Base-by-base conservation (phyloP, 2,329 filamentous ascomycete species). In the Mycocentrospora acerina region DNA sequence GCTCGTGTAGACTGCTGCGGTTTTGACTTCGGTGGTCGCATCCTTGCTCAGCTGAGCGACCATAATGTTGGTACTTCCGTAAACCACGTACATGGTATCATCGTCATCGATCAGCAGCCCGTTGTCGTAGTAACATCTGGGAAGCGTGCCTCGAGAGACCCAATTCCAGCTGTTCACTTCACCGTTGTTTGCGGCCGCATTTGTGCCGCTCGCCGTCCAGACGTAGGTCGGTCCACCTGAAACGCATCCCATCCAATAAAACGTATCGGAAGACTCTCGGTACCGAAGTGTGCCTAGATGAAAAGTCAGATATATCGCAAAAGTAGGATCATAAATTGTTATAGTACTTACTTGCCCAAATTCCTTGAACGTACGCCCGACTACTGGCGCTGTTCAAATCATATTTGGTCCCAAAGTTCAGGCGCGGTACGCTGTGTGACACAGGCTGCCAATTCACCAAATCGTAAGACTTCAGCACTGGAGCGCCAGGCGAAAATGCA, bases 171-270 rank as follows among this genome's bases (percentile, higher is more conserved):
- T 47, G 2, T 42, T 29, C 1, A 65, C 61, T 28, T 63, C 60
- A 24, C 61, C 62, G 13, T 53, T 53, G 38, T 62, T 60, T 24
- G 37, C 37, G 8, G 32, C 55, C 0, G 72, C 71, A 0, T 71
- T 73, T 1, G 63, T 62, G 4, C 65, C 65, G 8, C 60, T 57
- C 0, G 78, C 69, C 0, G 77, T 79, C 48, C 74, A 82, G 24
- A 82, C 61, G 51, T 78, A 80, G 0, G 78, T 79, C 7, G 69
- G 68, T 22, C 67, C 62, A 33, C 68, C 73, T 28, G 77, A 70
- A 35, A 79, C 66, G 48, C 79, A 82, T 1, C 78, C 79, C 7
- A 79, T 70, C 78, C 78, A 82, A 62, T 80, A 80, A 58, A 72
- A 82, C 1, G 65, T 61, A 1, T 70, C 66, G 18, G 69, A 74